A percentile compares a stretch with the other conserved stretches of the same genome.
Conservation (phyloP, 106 monocot genomes). For the Dendrobium catenatum region DNA sequence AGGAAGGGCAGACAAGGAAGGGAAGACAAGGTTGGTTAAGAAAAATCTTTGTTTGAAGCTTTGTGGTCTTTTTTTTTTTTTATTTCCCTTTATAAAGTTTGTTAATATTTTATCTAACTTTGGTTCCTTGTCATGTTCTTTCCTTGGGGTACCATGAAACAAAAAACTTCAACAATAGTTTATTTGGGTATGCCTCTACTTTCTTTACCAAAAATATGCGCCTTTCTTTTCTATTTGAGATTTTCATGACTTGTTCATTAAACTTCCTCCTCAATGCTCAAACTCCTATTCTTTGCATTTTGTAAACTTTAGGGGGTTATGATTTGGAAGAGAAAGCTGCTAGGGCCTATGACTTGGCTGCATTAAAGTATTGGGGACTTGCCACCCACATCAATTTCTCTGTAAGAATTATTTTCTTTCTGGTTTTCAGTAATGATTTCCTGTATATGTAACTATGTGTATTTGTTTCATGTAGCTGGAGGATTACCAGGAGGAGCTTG, state of each 20-base stretch:
- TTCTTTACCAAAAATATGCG: background rate
- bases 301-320: slow-evolving; percentile 65
- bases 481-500: slow-evolving; percentile 41
- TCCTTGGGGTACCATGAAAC: slow-evolving; percentile 14
- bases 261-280: background rate
- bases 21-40: slow-evolving; percentile 84
- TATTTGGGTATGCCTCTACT: slow-evolving; percentile 63
- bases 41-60: slow-evolving; percentile 1
- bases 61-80: background rate
- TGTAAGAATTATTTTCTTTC: slow-evolving; percentile 34
- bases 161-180: slow-evolving; percentile 39
- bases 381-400: slow-evolving; percentile 94
- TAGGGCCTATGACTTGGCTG: slow-evolving; percentile 96
- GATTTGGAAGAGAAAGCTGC: slow-evolving; percentile 99
- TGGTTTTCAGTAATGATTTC: background rate
- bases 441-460: background rate
- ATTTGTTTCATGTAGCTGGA: slow-evolving; percentile 19
- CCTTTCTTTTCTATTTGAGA: background rate
- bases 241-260: background rate
- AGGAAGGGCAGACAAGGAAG: slow-evolving; percentile 98
- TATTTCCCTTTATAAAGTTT: background rate
- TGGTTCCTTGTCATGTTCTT: slow-evolving; percentile 6
- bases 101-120: background rate
- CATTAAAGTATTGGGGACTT: slow-evolving; percentile 96
- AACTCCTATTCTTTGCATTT: background rate